Evolutionary conservation across 371 early-diverging fungal genomes (phyloP), one percentile per base, ranked within the genome.

Genomic region (Mortierella sp.): DNA sequence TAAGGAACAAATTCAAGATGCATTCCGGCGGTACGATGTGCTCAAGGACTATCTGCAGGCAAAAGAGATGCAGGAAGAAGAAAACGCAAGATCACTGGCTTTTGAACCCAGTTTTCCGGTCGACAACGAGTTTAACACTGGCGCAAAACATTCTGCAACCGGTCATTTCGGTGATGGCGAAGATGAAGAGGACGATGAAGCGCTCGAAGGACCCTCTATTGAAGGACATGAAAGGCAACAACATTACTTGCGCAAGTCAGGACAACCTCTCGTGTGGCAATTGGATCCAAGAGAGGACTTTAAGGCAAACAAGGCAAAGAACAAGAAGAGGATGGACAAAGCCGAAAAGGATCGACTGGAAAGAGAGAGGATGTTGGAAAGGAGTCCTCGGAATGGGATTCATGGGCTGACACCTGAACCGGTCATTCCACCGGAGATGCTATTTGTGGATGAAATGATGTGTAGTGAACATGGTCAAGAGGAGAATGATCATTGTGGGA

Each of bases 261-360:
- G 63, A n/a, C 62, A 72, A 14, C 63, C 67, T n/a, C 26, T 57
- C 7, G 47, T 63, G 28, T 72, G 73, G 73, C 47, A 67, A 24
- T 24, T 72, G 58, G 73, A 72, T 31, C 73, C 73, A 7, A 49
- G 73, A 3, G 67, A 72, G 9, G 73, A 72, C 31, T 72, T 72
- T 34, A 66, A 58, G 59, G 73, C 67, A 12, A 59, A 48, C 42
- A 62, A 72, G 55, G 31, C 31, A 34, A 72, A 72, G 67, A 66
- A 57, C 44, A 72, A 72, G 58, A 65, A 60, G 42, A 11, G 21
- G 15, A 53, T 54, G 15, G 47, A 43, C n/a, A 24, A 31, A 15
- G 50, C 30, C 0, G 67, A 72, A 34, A 37, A 34, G 34, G 43
- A 55, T 8, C 34, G 54, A 19, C 7, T 49, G 5, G 31, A 53